Percentiles rank a stretch among this genome's conserved stretches.
Conservation (phyloP, 2,329 filamentous ascomycete species). For the Pseudocercospora fijiensis region DNA sequence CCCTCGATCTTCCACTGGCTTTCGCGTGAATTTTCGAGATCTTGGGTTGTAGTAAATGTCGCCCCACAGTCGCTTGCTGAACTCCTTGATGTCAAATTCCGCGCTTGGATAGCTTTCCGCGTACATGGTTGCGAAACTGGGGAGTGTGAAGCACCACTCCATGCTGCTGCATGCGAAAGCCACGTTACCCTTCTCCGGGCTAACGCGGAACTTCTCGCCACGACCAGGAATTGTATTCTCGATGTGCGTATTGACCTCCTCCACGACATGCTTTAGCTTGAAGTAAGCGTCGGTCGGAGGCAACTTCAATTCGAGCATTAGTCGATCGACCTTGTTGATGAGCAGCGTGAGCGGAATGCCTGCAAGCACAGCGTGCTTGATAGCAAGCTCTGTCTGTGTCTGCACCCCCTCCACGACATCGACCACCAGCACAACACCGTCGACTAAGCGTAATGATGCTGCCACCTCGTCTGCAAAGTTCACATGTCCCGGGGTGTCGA, state of each 20-base stretch:
- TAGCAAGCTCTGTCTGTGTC: conserved; percentile 93
- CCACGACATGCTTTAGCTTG: conserved; percentile 97
- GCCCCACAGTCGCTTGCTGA: conserved; percentile 85
- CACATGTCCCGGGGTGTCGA: conserved; percentile 96
- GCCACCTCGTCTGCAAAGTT: conserved; percentile 99
- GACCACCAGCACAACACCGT: conserved; percentile 89
- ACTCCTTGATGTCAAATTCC: conserved; percentile 71
- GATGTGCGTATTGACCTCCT: conserved; percentile 95
- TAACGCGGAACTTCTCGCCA: conserved; percentile 76
- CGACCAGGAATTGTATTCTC: conserved; percentile 80
- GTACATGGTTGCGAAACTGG: conserved; percentile 96
- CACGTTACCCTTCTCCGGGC: conserved; percentile 97
- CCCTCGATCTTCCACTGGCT: conserved; percentile 74
- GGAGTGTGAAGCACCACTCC: conserved; percentile 94
- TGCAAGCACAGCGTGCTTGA: conserved; percentile 90
- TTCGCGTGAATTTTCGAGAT: conserved; percentile 88
- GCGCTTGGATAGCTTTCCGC: conserved; percentile 68
- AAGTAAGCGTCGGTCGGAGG: conserved; percentile 96
- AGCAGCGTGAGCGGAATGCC: conserved; percentile 85
- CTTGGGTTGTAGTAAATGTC: conserved; percentile 93
- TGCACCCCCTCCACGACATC: conserved; percentile 99
- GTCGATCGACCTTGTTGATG: conserved; percentile 94
- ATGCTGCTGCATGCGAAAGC: conserved; percentile 90
- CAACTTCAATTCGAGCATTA: conserved; percentile 91
- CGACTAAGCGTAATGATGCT: conserved; percentile 78